phyloP scores from a whole-genome alignment of 345 rosid genomes.

The Mangifera indica region DNA sequence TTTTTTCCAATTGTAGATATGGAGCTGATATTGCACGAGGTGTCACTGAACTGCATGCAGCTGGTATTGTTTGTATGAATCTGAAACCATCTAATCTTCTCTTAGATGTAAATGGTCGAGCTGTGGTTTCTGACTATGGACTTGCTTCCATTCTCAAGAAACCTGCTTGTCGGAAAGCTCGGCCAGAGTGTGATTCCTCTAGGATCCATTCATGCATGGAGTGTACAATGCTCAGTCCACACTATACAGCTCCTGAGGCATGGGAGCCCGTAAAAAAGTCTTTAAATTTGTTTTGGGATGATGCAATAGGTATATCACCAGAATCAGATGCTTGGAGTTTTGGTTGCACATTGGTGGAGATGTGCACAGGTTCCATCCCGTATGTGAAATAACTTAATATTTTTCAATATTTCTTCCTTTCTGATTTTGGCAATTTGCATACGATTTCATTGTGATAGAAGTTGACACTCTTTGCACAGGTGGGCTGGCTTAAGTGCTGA shows the following conservation, averaged over 20 bases:
- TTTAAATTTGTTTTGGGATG: slow-evolving; percentile 87
- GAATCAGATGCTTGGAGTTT: slow-evolving; percentile 99
- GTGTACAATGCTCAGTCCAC: slow-evolving; percentile 81
- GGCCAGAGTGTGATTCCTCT: slow-evolving; percentile 59
- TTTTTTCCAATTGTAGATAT: slow-evolving; percentile 58
- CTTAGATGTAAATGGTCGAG: slow-evolving; percentile 73
- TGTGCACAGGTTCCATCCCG: slow-evolving; percentile 99
- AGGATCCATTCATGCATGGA: slow-evolving; percentile 78
- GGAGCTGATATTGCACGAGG: slow-evolving; percentile 95
- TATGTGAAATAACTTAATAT: slow-evolving; percentile 47
- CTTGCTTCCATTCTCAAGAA: slow-evolving; percentile 87
- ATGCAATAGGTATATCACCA: slow-evolving; percentile 76
- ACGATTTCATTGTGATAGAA: slow-evolving; percentile 10
- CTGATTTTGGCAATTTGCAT: slow-evolving; percentile 5
- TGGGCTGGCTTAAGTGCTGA: slow-evolving; percentile 93
- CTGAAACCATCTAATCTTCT: slow-evolving; percentile 96
- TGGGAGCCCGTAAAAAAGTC: slow-evolving; percentile 98
- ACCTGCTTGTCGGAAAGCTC: slow-evolving; percentile 73
- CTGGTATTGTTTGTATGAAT: slow-evolving; percentile 95
- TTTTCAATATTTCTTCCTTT: slow-evolving; percentile 12
- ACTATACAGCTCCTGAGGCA: slow-evolving; percentile 94
- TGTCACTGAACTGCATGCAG: slow-evolving; percentile 95
- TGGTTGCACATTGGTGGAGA: slow-evolving; percentile 97
- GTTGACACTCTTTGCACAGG: slow-evolving; percentile 42
- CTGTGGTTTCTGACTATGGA: slow-evolving; percentile 93